Percentiles rank a stretch among this genome's conserved stretches.
Conservation (phyloP, 352 stramenopile genomes). For the Pythium brassicae region DNA sequence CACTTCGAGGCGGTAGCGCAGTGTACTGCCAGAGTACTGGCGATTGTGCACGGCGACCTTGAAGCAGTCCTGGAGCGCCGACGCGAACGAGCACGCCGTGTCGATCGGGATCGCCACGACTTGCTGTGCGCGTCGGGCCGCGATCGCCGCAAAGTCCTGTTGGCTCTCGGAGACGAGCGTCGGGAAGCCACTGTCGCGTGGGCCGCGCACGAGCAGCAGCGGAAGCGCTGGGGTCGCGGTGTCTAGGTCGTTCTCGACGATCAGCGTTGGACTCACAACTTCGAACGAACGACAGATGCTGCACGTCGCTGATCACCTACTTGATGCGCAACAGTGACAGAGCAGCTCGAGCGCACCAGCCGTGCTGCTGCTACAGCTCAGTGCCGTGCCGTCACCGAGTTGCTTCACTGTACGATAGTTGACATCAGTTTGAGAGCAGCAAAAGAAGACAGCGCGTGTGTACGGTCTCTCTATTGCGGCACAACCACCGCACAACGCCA, state of each 20-base stretch:
- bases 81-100: slow-evolving; percentile 32
- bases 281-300: too few relatives aligned
- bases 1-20: slow-evolving; percentile 45
- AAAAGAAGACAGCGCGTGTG: too few relatives aligned
- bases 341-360: too few relatives aligned
- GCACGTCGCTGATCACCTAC: too few relatives aligned
- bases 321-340: too few relatives aligned
- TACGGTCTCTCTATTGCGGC: too few relatives aligned
- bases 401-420: too few relatives aligned
- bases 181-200: slow-evolving; percentile 47
- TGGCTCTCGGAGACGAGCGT: slow-evolving; percentile 35
- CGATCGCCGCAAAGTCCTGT: slow-evolving; percentile 48
- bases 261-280: slow-evolving; percentile 40
- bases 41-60: slow-evolving; percentile 72
- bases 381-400: too few relatives aligned
- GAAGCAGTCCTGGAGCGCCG: slow-evolving; percentile 46
- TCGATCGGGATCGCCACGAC: slow-evolving; percentile 39
- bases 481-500: not conserved
- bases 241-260: slow-evolving; percentile 39
- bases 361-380: too few relatives aligned
- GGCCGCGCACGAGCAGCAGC: slow-evolving; percentile 50
- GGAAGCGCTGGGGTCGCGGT: slow-evolving; percentile 38
- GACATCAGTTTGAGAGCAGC: too few relatives aligned
- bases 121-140: slow-evolving; percentile 19
- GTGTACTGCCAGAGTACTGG: slow-evolving; percentile 33